These are phyloP conservation scores for Cercospora brassicicola DNA, from an alignment of 2,329 filamentous ascomycete genomes.

Conservation along the genomic window DNA sequence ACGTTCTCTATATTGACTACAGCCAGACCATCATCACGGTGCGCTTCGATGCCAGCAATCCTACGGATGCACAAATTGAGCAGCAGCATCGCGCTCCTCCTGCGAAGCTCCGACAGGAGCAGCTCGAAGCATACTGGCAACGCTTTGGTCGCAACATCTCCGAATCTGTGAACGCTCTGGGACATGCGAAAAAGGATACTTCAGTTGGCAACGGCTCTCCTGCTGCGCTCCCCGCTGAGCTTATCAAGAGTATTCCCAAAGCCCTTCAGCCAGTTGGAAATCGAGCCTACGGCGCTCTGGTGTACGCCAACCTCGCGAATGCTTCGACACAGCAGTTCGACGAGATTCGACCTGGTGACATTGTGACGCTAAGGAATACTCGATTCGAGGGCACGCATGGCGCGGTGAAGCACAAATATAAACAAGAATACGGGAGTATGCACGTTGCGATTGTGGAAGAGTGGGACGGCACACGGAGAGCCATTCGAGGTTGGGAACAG, in stretches of 20 bases:
- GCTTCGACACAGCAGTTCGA: constrained; percentile 86
- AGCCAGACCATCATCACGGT: constrained; percentile 88
- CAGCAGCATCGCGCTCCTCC: constrained; percentile 87
- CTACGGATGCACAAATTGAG: constrained; percentile 70
- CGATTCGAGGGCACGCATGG: constrained; percentile 86
- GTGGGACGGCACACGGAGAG: constrained; percentile 99
- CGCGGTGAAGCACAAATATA: constrained; percentile 93
- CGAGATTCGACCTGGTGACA: constrained; percentile 89
- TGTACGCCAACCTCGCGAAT: constrained; percentile 94
- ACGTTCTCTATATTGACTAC: constrained; percentile 91
- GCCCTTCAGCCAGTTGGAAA: constrained; percentile 83
- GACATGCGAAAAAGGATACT: constrained; percentile 70
- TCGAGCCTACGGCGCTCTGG: constrained; percentile 83
- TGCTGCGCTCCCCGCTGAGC: constrained; percentile 71
- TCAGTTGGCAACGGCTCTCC: constrained; percentile 83
- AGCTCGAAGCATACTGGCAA: constrained; percentile 83
- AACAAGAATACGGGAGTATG: constrained; percentile 67
- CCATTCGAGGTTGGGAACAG: constrained; percentile 93
- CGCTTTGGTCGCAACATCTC: constrained; percentile 77
- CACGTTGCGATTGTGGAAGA: constrained; percentile 91
- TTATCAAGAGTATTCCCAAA: constrained; percentile 65
- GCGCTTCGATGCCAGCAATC: constrained; percentile 73
- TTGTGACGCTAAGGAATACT: constrained; percentile 88
- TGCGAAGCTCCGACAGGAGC: constrained; percentile 79
- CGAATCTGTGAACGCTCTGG: constrained; percentile 64